These are phyloP conservation scores for Zoysia matrella DNA, from an alignment of 202 grass and related monocot genomes.

Conservation along the genomic window DNA sequence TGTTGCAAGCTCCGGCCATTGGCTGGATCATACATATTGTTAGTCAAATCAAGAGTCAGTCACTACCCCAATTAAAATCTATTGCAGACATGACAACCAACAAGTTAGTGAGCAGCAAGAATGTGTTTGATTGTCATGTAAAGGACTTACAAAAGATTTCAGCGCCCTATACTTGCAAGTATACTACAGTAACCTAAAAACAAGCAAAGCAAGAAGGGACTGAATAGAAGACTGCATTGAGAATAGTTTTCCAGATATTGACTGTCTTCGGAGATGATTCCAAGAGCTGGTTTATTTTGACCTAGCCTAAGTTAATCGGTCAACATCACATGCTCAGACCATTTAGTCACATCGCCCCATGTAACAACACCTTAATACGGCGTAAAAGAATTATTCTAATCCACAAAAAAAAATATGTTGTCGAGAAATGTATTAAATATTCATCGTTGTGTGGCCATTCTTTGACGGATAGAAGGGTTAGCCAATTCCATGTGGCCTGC, in stretches of 20 bases:
- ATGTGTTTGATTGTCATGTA: not conserved
- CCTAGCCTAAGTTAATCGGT: not conserved
- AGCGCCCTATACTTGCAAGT: not conserved
- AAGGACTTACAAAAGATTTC: conserved; percentile 8
- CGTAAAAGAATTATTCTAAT: not conserved
- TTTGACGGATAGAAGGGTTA: not conserved
- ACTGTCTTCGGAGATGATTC: not conserved
- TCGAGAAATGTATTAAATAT: not conserved
- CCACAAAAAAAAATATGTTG: not conserved
- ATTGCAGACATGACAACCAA: conserved; percentile 34
- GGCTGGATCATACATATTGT: conserved; percentile 61
- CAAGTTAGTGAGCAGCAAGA: conserved; percentile 22
- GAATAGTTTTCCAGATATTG: conserved; percentile 9
- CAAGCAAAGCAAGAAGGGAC: conserved; percentile 33
- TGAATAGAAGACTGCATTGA: not conserved
- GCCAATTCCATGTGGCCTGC: not conserved
- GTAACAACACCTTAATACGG: not conserved
- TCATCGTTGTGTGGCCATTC: not conserved
- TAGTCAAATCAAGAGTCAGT: conserved; percentile 45
- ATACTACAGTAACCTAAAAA: not conserved
- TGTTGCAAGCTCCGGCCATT: conserved; percentile 68
- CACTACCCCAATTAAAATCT: conserved; percentile 43
- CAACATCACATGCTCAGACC: conserved; percentile 18
- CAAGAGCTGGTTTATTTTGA: conserved; percentile 23
- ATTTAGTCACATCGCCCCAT: not conserved